Evolutionary conservation across 306 rosid genomes (phyloP).

Genomic region (Boehmeria nivea): DNA sequence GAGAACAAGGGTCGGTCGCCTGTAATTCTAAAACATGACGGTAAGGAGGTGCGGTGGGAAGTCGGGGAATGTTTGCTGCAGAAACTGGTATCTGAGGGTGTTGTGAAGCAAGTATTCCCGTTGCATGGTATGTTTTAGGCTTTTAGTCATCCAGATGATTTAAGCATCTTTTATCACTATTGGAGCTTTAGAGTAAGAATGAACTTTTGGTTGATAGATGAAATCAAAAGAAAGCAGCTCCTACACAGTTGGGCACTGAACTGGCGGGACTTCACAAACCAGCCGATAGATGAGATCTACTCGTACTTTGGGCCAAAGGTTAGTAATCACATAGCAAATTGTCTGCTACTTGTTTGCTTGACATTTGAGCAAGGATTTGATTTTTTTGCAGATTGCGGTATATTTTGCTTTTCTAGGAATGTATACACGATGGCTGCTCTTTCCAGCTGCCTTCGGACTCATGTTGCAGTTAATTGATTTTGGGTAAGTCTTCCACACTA

Average conservation of each 20-base stretch:
- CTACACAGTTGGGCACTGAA: conserved; percentile 74
- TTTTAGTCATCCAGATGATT: conserved; percentile 20
- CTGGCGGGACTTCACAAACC: conserved; percentile 81
- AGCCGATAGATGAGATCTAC: conserved; percentile 83
- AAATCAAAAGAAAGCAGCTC: conserved; percentile 70
- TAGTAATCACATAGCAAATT: conserved; percentile 13
- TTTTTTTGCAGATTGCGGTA: conserved; percentile 65
- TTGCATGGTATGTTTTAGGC: conserved; percentile 68
- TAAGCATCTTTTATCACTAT: conserved; percentile 16
- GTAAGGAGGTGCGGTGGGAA: conserved; percentile 55
- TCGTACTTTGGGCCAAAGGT: conserved; percentile 91
- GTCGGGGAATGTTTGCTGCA: conserved; percentile 63
- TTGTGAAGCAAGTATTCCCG: conserved; percentile 84
- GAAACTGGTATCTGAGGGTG: conserved; percentile 59
- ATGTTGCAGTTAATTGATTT: conserved; percentile 64
- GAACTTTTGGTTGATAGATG: conserved; percentile 54
- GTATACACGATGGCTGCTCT: conserved; percentile 88
- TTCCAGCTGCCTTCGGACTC: conserved; percentile 76
- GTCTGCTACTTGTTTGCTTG: conserved; percentile 12
- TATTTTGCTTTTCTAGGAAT: conserved; percentile 97
- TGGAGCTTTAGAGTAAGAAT: conserved; percentile 25
- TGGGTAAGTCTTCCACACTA: conserved; percentile 50
- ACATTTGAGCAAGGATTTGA: conserved; percentile 12
- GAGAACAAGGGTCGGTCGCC: conserved; percentile 46
- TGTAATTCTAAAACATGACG: conserved; percentile 48